Conservation (phyloP, 176 grass and related monocot species). For the Pontederia crassipes region DNA sequence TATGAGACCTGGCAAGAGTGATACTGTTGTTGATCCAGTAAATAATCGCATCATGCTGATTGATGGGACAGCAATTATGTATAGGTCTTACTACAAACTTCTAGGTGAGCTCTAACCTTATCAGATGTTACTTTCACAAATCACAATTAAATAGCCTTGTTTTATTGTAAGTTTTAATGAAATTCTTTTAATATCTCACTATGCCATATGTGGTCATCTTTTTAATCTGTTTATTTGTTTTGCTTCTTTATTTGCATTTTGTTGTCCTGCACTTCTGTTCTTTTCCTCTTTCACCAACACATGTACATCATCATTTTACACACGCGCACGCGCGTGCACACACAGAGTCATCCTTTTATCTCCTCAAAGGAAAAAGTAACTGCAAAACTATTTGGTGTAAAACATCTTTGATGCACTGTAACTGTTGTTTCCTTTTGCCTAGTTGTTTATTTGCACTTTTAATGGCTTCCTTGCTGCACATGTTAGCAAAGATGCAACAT, state of each 20-base stretch:
- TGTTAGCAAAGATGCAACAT: slow-evolving; percentile 71
- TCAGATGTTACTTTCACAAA: background rate
- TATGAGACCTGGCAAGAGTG: slow-evolving; percentile 12
- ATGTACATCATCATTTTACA: too few species aligned
- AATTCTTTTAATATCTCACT: background rate
- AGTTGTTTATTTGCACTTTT: slow-evolving; percentile 10
- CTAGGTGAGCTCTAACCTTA: slow-evolving; percentile 34
- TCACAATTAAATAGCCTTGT: slow-evolving; percentile 1
- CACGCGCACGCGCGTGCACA: too few species aligned
- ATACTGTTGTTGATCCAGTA: slow-evolving; percentile 23
- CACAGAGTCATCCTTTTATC: background rate
- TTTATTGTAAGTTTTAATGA: background rate
- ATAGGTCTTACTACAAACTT: slow-evolving; percentile 98
- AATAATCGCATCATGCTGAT: slow-evolving; percentile 82
- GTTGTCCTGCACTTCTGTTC: too few species aligned
- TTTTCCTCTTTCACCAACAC: too few species aligned
- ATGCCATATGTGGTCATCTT: too few species aligned
- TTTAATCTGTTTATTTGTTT: too few species aligned
- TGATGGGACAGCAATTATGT: slow-evolving; percentile 88
- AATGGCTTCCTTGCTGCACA: slow-evolving; percentile 14
- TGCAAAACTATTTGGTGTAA: background rate
- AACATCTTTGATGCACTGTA: background rate
- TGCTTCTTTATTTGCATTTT: too few species aligned
- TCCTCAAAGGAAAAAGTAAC: background rate
- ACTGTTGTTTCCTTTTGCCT: background rate